These are phyloP conservation scores for Globisporangium acanthophoron DNA, from an alignment of 352 stramenopile genomes.

Conservation along the genomic window DNA sequence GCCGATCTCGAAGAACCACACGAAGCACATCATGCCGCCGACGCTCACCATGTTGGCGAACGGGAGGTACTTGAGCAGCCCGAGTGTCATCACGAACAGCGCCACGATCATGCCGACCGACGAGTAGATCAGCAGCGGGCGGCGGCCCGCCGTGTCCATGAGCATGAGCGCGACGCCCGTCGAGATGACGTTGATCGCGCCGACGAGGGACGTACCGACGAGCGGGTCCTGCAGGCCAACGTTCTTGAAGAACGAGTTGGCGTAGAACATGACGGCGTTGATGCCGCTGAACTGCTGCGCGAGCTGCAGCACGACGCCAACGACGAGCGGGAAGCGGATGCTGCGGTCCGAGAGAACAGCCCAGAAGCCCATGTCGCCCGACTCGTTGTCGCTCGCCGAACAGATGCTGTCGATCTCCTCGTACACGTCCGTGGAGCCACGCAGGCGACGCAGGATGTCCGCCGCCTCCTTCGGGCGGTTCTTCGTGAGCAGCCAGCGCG, in stretches of 20 bases:
- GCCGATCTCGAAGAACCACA: slow-evolving; percentile 71
- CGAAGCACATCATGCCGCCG: slow-evolving; percentile 68
- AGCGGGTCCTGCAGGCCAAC: slow-evolving; percentile 61
- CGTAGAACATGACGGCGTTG: slow-evolving; percentile 81
- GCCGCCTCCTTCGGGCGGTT: slow-evolving; percentile 67
- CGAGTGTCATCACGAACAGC: slow-evolving; percentile 57
- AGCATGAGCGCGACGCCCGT: slow-evolving; percentile 65
- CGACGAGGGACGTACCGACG: slow-evolving; percentile 56
- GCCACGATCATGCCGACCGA: slow-evolving; percentile 63
- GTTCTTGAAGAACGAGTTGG: slow-evolving; percentile 71
- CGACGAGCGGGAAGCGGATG: slow-evolving; percentile 61
- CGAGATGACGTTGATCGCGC: slow-evolving; percentile 67
- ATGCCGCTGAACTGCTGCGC: slow-evolving; percentile 72
- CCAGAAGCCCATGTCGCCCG: slow-evolving; percentile 57
- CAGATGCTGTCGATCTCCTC: slow-evolving; percentile 81
- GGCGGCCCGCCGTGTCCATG: slow-evolving; percentile 68
- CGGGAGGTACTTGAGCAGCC: slow-evolving; percentile 55
- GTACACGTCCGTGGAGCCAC: slow-evolving; percentile 71
- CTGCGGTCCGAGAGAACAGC: slow-evolving; percentile 49
- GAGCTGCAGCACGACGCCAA: slow-evolving; percentile 55
- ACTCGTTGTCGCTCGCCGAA: slow-evolving; percentile 73
- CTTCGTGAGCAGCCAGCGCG: slow-evolving; percentile 68
- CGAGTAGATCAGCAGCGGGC: slow-evolving; percentile 70
- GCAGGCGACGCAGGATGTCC: slow-evolving; percentile 57
- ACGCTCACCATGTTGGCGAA: slow-evolving; percentile 58